These are phyloP conservation scores for Mediolabrus comicus DNA, from an alignment of 108 stramenopile species.

Conservation along the genomic window DNA sequence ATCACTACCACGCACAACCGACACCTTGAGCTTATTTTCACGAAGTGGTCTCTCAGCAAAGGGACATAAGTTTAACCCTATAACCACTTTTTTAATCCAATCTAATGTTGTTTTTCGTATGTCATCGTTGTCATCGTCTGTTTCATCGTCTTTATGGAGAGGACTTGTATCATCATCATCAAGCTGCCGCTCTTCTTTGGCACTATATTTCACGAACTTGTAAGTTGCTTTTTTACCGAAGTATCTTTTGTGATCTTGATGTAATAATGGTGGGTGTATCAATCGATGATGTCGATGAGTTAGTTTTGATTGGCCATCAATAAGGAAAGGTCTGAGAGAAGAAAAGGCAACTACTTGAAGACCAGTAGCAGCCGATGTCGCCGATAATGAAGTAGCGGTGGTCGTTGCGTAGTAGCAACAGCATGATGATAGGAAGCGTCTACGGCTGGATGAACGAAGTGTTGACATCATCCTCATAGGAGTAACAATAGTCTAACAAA, in stretches of 20 bases:
- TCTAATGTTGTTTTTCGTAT: slow-evolving; percentile 49
- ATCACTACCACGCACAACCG: slow-evolving; percentile 57
- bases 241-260: not conserved
- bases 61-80: slow-evolving; percentile 79
- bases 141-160: not conserved
- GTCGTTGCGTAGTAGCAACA: not conserved
- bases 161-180: not conserved
- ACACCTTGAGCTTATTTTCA: slow-evolving; percentile 42
- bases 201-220: not conserved
- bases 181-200: not conserved
- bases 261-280: not conserved
- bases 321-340: too few species aligned
- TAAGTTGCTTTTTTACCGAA: not conserved
- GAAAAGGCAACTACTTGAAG: not conserved
- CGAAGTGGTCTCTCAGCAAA: slow-evolving; percentile 68
- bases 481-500: too few species aligned
- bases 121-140: slow-evolving; percentile 23
- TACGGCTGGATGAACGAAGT: not conserved
- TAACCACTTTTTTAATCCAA: slow-evolving; percentile 70
- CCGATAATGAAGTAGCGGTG: not conserved
- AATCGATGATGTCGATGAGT: not conserved
- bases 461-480: too few species aligned
- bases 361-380: not conserved
- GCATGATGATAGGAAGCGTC: not conserved
- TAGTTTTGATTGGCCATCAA: not conserved